Conservation (phyloP, 306 rosid species). For the Cicer yamashitae region DNA sequence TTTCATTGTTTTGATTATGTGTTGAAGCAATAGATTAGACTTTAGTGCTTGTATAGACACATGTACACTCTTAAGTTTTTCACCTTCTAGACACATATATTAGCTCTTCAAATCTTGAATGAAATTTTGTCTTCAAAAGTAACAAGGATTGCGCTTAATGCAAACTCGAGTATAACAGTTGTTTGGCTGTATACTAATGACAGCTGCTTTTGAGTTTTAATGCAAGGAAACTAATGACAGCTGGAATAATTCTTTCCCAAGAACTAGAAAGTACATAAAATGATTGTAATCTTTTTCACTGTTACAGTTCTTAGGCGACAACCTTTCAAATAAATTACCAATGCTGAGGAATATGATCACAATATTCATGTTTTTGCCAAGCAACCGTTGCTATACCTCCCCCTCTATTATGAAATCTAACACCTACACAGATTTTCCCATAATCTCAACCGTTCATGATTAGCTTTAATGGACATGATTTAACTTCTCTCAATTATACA, state of each 20-base stretch:
- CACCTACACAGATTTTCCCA: neutral
- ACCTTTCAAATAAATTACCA: neutral
- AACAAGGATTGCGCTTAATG: neutral
- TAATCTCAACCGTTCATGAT: neutral
- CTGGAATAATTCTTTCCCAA: neutral
- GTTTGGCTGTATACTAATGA: neutral
- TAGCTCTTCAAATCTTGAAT: neutral
- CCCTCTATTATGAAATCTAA: neutral
- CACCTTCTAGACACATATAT: slow-evolving; percentile 3
- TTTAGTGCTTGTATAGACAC: neutral
- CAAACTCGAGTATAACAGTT: neutral
- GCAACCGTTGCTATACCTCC: neutral
- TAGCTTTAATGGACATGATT: neutral
- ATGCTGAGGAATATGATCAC: neutral
- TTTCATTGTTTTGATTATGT: slow-evolving; percentile 5
- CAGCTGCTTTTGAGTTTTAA: neutral
- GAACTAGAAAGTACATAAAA: too few species aligned
- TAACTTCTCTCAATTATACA: neutral
- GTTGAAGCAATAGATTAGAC: slow-evolving; percentile 26
- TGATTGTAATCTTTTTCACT: neutral
- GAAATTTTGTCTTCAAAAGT: slow-evolving; percentile 11
- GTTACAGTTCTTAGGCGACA: neutral
- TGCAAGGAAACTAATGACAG: slow-evolving; percentile 6
- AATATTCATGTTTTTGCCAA: neutral
- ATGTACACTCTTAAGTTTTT: neutral